A percentile compares a stretch with the other conserved stretches of the same genome.
Evolutionary conservation across 1,284 basidiomycete species (phyloP).

Genomic region (Pseudozyma sp.): DNA sequence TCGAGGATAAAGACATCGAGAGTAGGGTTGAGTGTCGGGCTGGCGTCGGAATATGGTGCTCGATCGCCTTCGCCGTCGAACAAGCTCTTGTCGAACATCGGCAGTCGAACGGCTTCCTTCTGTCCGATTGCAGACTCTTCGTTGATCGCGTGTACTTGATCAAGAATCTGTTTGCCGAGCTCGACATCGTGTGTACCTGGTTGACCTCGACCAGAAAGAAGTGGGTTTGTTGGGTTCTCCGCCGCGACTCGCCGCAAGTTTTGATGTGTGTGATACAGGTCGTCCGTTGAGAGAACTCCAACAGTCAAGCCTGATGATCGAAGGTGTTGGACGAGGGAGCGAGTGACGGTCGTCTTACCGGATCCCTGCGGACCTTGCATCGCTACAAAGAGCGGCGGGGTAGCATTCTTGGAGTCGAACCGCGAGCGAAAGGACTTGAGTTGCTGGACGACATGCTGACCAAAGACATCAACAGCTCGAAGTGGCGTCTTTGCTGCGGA

Average conservation of each 20-base stretch:
- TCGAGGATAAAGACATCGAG: slow-evolving; percentile 47
- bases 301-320: slow-evolving; percentile 1
- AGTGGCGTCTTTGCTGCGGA: slow-evolving; percentile 1
- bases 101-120: slow-evolving; percentile 7
- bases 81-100: slow-evolving; percentile 44
- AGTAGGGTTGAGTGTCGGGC: slow-evolving; percentile 12
- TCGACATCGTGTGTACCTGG: slow-evolving; percentile 42
- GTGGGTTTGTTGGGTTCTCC: slow-evolving; percentile 31
- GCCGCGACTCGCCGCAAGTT: slow-evolving; percentile 23
- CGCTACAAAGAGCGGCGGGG: slow-evolving; percentile 36
- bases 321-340: slow-evolving; percentile 20
- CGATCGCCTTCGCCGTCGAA: slow-evolving; percentile 38
- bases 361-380: slow-evolving; percentile 53
- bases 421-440: slow-evolving; percentile 15
- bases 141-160: slow-evolving; percentile 28
- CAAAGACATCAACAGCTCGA: slow-evolving; percentile 33
- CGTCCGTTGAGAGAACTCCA: slow-evolving; percentile 37
- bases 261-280: slow-evolving; percentile 36
- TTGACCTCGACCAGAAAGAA: slow-evolving; percentile 38
- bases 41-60: slow-evolving; percentile 1
- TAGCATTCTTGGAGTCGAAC: background rate
- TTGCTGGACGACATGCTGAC: slow-evolving; percentile 27
- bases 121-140: background rate
- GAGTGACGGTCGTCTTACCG: slow-evolving; percentile 43
- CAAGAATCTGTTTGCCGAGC: slow-evolving; percentile 16